phyloP scores from a whole-genome alignment of 2,329 filamentous ascomycete species.

The Didymella keratinophila region DNA sequence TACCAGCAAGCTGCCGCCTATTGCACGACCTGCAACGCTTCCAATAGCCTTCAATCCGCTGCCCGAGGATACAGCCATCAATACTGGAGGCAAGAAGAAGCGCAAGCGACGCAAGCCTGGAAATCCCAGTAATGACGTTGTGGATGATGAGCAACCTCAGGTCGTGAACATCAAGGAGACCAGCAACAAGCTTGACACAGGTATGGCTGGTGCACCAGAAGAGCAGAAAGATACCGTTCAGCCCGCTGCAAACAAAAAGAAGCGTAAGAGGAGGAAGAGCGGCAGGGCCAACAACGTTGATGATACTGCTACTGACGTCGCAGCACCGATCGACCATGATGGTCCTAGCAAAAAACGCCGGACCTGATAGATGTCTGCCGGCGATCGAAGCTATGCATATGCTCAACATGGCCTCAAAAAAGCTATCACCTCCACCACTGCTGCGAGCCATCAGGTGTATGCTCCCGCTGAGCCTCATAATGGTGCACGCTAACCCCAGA shows the following conservation, averaged over 20 bases:
- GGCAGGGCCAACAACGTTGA: conserved; percentile 19
- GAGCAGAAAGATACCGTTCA: conserved; percentile 4
- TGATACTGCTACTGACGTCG: conserved; percentile 17
- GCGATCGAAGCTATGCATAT: background rate
- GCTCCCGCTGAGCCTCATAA: conserved; percentile 5
- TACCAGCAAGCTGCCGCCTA: conserved; percentile 23
- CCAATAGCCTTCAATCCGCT: conserved; percentile 13
- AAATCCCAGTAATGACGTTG: conserved; percentile 8
- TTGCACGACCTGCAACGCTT: conserved; percentile 31
- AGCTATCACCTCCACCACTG: background rate
- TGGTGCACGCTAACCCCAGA: conserved; percentile 18
- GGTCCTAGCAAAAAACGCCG: conserved; percentile 31
- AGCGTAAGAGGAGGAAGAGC: conserved; percentile 33
- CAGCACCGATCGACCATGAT: conserved; percentile 10
- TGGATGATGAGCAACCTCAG: conserved; percentile 9
- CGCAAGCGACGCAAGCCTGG: conserved; percentile 33
- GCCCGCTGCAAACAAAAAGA: conserved; percentile 29
- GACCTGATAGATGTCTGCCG: conserved; percentile 18
- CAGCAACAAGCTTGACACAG: background rate
- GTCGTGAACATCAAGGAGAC: background rate
- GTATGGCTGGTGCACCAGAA: conserved; percentile 8
- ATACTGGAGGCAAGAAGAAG: conserved; percentile 31
- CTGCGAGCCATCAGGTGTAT: background rate
- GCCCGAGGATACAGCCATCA: background rate
- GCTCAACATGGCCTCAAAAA: background rate